Evolutionary conservation across 2,329 filamentous ascomycete species (phyloP).

Genomic region (Cladosporium cucumerinum): DNA sequence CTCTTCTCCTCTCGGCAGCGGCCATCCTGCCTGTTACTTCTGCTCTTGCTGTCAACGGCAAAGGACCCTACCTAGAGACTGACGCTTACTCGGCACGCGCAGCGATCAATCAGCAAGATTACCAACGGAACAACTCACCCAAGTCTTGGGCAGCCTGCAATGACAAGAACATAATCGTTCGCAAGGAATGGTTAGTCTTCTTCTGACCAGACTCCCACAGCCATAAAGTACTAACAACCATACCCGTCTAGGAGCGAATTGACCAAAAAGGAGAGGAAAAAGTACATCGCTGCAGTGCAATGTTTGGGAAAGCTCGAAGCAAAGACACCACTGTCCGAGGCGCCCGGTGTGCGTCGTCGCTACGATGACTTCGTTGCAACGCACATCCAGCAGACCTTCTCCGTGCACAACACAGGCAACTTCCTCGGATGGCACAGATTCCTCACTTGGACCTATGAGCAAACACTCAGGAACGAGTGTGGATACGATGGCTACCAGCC

Average conservation of each 20-base stretch:
- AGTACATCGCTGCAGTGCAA: slow-evolving; percentile 22
- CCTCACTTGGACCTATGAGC: slow-evolving; percentile 42
- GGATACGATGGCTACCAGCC: slow-evolving; percentile 43
- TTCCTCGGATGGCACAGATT: slow-evolving; percentile 45
- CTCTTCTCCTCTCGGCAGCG: neutral
- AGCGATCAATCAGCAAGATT: neutral
- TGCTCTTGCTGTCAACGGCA: neutral
- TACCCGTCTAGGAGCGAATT: slow-evolving; percentile 23
- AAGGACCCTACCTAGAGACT: neutral
- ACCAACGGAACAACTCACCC: neutral
- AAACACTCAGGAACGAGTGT: slow-evolving; percentile 43
- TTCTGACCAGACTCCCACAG: neutral
- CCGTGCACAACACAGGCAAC: slow-evolving; percentile 26
- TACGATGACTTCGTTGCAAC: slow-evolving; percentile 33
- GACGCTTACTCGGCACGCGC: neutral
- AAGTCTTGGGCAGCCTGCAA: slow-evolving; percentile 5
- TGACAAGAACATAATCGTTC: slow-evolving; percentile 38
- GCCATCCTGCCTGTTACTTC: slow-evolving; percentile 2
- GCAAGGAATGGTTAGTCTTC: slow-evolving; percentile 42
- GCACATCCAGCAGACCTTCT: slow-evolving; percentile 29
- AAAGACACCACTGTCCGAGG: slow-evolving; percentile 17
- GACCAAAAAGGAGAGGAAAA: slow-evolving; percentile 23
- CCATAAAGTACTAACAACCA: neutral
- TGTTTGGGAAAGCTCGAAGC: slow-evolving; percentile 20
- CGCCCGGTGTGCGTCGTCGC: slow-evolving; percentile 28